phyloP scores from a whole-genome alignment of 495 filamentous ascomycete species.

The Barbatosphaeria neglecta region DNA sequence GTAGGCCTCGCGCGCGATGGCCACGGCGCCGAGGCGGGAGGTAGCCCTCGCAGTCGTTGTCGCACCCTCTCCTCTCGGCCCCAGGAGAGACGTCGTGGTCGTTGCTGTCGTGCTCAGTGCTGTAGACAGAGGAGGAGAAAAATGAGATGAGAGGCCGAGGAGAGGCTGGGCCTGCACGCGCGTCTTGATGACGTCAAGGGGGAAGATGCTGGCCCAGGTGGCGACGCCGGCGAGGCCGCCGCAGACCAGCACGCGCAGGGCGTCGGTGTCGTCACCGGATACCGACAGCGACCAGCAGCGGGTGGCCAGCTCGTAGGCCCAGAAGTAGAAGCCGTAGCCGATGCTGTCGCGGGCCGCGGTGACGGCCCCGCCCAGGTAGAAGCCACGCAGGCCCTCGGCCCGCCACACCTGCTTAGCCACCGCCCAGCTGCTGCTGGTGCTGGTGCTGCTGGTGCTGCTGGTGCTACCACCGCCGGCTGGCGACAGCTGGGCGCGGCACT shows the following conservation, averaged over 20 bases:
- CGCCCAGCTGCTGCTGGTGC: slow-evolving; percentile 36
- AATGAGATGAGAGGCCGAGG: too few relatives aligned
- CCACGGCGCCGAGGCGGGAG: slow-evolving; percentile 40
- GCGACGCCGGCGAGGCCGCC: slow-evolving; percentile 76
- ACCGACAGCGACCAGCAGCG: slow-evolving; percentile 42
- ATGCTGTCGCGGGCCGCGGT: slow-evolving; percentile 74
- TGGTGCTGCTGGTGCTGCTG: slow-evolving; percentile 13
- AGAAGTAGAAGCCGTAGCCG: slow-evolving; percentile 91
- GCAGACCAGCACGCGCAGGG: slow-evolving; percentile 59
- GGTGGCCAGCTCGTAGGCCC: slow-evolving; percentile 68
- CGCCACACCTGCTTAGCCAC: slow-evolving; percentile 51
- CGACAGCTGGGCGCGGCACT: slow-evolving; percentile 60
- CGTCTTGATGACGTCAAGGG: slow-evolving; percentile 83
- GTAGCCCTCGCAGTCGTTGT: slow-evolving; percentile 2
- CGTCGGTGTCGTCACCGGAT: too few relatives aligned
- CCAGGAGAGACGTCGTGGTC: slow-evolving; percentile 18
- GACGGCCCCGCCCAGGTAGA: slow-evolving; percentile 68
- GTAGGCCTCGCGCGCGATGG: slow-evolving; percentile 53
- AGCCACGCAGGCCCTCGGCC: slow-evolving; percentile 50
- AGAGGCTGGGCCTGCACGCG: slow-evolving; percentile 57
- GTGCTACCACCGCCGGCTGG: background rate
- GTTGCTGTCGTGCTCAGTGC: too few relatives aligned
- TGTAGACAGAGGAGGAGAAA: too few relatives aligned
- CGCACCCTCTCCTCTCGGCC: slow-evolving; percentile 5
- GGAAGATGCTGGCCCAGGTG: slow-evolving; percentile 80